Evolutionary conservation across 495 filamentous ascomycete species (phyloP).

Genomic region (Recurvomyces mirabilis): DNA sequence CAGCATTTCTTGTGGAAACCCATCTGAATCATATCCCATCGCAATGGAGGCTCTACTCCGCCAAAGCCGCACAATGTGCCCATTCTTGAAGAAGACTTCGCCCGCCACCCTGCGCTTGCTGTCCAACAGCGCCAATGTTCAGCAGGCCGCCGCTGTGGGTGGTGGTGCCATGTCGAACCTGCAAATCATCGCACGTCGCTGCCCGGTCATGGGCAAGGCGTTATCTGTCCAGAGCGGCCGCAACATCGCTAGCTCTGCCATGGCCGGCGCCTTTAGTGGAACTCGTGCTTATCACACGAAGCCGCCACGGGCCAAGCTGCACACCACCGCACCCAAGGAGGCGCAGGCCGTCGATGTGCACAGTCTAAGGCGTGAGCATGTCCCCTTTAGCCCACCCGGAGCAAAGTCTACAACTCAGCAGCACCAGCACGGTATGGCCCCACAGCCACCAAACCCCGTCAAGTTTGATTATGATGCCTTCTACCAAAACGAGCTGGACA

Average conservation of each 20-base stretch:
- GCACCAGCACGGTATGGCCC: conserved; percentile 16
- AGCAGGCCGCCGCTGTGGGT: conserved; percentile 55
- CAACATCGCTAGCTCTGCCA: conserved; percentile 34
- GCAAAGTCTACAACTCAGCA: conserved; percentile 1
- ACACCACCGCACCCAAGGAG: conserved; percentile 63
- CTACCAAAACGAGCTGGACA: conserved; percentile 78
- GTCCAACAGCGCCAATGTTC: conserved; percentile 62
- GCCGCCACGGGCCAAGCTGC: conserved; percentile 57
- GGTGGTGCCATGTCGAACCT: conserved; percentile 95
- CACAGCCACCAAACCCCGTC: conserved; percentile 33
- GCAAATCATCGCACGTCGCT: conserved; percentile 85
- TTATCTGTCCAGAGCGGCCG: conserved; percentile 48
- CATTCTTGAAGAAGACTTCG: conserved; percentile 89
- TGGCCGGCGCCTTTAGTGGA: conserved; percentile 33
- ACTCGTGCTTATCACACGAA: conserved; percentile 38
- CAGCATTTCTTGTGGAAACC: no score
- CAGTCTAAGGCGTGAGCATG: conserved; percentile 45
- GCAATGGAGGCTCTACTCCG: conserved; percentile 86
- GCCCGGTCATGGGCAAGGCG: conserved; percentile 97
- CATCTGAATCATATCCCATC: neutral
- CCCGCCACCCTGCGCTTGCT: conserved; percentile 80
- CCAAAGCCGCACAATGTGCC: conserved; percentile 90
- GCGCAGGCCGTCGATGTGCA: conserved; percentile 58
- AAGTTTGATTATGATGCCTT: conserved; percentile 88
- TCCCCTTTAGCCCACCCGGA: conserved; percentile 4